Base-by-base conservation (phyloP, 495 filamentous ascomycete species). In the Darksidea phi region DNA sequence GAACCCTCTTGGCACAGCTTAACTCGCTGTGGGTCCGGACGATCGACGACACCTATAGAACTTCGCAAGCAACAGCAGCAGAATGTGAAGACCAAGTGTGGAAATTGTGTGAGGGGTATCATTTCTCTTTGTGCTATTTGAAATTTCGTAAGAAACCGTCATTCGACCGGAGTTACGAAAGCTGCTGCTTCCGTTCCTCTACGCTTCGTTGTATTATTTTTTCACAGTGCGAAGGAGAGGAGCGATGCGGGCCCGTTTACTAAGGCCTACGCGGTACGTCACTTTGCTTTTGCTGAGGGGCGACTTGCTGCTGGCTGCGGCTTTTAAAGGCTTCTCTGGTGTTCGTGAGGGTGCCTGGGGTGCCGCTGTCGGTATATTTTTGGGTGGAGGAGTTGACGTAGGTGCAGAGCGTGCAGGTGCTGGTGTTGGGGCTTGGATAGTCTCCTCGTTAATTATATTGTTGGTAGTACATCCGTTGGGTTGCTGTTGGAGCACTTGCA, bases 251-350 rank as follows among this genome's bases (percentile, higher is more conserved):
- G 81, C 81, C 61, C 80, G 71, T 54, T 82, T 85, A 72, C 86
- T 89, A 38, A 90, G 69, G 3, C 87, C 87, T 32, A 90, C 86
- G 3, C 87, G 76, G 48, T 83, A 85, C 0, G 80, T 74, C 6
- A 84, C 81, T 54, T 82, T 85, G 43, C 77, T 74, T 24, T 78
- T 81, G 32, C 72, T 78, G 23, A 85, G 75, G 0, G 84, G 82
- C n/a, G 73, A 73, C 53, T 71, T 72, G 10, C 5, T 43, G 18
- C 18, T 15, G 41, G 59, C 49, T 6, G 62, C 63, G 4, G 64
- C 23, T 48, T 17, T 55, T 32, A 18, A 45, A 12, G 54, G 12
- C 23, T 60, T 59, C 32, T 67, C 56, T 51, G 49, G 64, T 1
- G 54, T 64, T 21, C 38, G 11, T 13, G 41, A 28, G 10, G 23